These are phyloP conservation scores for Exophiala alcalophila DNA, from an alignment of 2,329 filamentous ascomycete genomes.

Conservation along the genomic window DNA sequence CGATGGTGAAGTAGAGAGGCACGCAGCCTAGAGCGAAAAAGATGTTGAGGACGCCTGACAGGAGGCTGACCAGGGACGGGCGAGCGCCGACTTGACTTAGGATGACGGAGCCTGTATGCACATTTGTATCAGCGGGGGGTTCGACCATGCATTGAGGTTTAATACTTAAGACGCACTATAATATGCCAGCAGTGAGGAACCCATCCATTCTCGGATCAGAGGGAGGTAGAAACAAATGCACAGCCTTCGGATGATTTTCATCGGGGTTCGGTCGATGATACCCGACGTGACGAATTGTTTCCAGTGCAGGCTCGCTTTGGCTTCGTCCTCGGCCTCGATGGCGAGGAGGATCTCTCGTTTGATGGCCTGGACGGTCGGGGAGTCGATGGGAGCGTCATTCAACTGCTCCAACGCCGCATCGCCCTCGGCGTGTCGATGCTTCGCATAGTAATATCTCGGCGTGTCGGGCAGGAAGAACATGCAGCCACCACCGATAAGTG, in stretches of 20 bases:
- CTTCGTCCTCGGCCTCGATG: slow-evolving; percentile 24
- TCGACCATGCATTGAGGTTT: background rate
- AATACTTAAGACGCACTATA: slow-evolving; percentile 7
- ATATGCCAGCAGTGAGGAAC: slow-evolving; percentile 14
- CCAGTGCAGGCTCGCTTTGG: slow-evolving; percentile 18
- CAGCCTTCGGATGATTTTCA: slow-evolving; percentile 20
- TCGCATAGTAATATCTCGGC: slow-evolving; percentile 34
- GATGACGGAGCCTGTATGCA: slow-evolving; percentile 17
- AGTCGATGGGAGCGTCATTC: slow-evolving; percentile 22
- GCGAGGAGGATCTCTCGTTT: slow-evolving; percentile 30
- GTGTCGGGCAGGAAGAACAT: slow-evolving; percentile 31
- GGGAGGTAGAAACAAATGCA: slow-evolving; percentile 24
- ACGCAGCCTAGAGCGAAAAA: slow-evolving; percentile 22
- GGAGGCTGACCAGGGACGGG: slow-evolving; percentile 15
- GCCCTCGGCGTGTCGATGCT: slow-evolving; percentile 29
- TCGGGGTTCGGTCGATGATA: slow-evolving; percentile 18
- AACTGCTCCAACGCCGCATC: slow-evolving; percentile 29
- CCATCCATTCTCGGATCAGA: slow-evolving; percentile 23
- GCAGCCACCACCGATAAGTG: slow-evolving; percentile 27
- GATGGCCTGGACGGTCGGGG: slow-evolving; percentile 22
- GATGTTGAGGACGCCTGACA: slow-evolving; percentile 22
- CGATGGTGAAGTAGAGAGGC: slow-evolving; percentile 25
- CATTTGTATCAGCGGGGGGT: background rate
- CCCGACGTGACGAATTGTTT: slow-evolving; percentile 17
- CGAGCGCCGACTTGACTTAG: slow-evolving; percentile 13